Percentiles rank a stretch among this genome's conserved stretches.
These are phyloP conservation scores for Acanthochlamys bracteata DNA, from an alignment of 106 monocot genomes.

Conservation along the genomic window DNA sequence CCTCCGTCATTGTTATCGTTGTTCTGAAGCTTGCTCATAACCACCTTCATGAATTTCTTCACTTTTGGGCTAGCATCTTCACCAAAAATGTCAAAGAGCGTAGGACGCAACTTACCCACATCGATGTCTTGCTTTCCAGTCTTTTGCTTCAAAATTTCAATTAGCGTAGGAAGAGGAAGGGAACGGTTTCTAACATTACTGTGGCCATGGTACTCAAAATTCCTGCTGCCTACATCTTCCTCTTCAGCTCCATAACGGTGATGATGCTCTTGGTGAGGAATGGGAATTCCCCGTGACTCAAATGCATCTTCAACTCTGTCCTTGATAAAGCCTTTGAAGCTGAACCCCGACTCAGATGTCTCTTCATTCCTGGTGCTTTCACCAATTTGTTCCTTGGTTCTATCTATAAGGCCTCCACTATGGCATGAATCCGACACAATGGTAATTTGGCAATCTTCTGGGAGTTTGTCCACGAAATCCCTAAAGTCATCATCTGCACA, in stretches of 20 bases:
- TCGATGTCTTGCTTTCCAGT: slow-evolving; percentile 83
- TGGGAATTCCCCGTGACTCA: slow-evolving; percentile 57
- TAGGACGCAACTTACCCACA: slow-evolving; percentile 75
- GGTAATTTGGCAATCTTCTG: slow-evolving; percentile 54
- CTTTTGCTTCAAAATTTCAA: slow-evolving; percentile 84
- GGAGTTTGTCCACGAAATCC: slow-evolving; percentile 60
- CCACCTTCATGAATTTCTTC: slow-evolving; percentile 94
- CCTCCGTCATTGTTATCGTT: slow-evolving; percentile 24
- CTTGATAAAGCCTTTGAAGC: slow-evolving; percentile 29
- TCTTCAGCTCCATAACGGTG: slow-evolving; percentile 3
- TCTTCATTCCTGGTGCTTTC: slow-evolving; percentile 50
- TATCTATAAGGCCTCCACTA: slow-evolving; percentile 87
- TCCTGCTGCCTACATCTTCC: slow-evolving; percentile 8
- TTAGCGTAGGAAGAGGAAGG: slow-evolving; percentile 73
- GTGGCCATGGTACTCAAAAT: neutral
- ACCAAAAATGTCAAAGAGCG: slow-evolving; percentile 80
- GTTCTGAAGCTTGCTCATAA: slow-evolving; percentile 49
- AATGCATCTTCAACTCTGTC: slow-evolving; percentile 28
- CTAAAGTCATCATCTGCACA: slow-evolving; percentile 81
- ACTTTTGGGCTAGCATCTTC: slow-evolving; percentile 92
- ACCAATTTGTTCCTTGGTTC: slow-evolving; percentile 85
- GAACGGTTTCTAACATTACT: slow-evolving; percentile 42
- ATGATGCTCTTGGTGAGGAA: slow-evolving; percentile 28
- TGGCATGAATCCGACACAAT: slow-evolving; percentile 97
- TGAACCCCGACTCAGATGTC: slow-evolving; percentile 3